Percentiles rank a stretch among this genome's conserved stretches.
These are phyloP conservation scores for Chlamydomonas asymmetrica DNA, from an alignment of 139 green algal genomes.

Conservation along the genomic window DNA sequence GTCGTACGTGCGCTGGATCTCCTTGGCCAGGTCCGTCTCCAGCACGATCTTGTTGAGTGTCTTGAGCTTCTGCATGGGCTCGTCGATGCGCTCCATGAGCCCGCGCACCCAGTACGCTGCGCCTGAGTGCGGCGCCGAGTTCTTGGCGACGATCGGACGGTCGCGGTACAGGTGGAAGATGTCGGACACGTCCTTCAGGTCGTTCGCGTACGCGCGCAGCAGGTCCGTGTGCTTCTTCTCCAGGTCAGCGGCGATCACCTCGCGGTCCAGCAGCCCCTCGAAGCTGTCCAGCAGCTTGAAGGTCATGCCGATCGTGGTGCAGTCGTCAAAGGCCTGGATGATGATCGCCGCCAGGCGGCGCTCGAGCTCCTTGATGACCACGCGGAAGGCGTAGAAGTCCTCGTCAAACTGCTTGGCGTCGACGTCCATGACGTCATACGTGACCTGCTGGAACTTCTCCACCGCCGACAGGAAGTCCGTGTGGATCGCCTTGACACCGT, in stretches of 20 bases:
- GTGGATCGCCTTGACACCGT: constrained; percentile 74
- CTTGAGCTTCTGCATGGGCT: constrained; percentile 75
- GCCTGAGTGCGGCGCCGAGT: constrained; percentile 62
- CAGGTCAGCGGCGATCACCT: constrained; percentile 74
- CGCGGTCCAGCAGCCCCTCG: constrained; percentile 85
- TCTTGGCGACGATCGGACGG: constrained; percentile 49
- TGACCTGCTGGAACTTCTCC: constrained; percentile 72
- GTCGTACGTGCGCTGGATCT: constrained; percentile 62
- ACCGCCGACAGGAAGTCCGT: constrained; percentile 71
- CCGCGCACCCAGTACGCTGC: constrained; percentile 81
- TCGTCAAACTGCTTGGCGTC: constrained; percentile 69
- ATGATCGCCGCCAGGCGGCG: constrained; percentile 82
- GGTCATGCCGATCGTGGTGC: constrained; percentile 73
- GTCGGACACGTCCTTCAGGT: constrained; percentile 72
- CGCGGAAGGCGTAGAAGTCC: constrained; percentile 74
- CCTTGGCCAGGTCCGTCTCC: constrained; percentile 64
- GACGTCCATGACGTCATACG: constrained; percentile 85
- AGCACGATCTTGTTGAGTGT: constrained; percentile 57
- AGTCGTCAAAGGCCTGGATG: constrained; percentile 84
- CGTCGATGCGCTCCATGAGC: constrained; percentile 78
- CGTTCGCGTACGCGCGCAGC: constrained; percentile 52
- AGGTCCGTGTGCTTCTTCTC: constrained; percentile 78
- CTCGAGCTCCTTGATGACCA: constrained; percentile 79
- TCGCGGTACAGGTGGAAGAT: constrained; percentile 60
- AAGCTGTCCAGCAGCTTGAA: constrained; percentile 94